Conservation (phyloP, 2,329 filamentous ascomycete species). For the Nemania sp. region DNA sequence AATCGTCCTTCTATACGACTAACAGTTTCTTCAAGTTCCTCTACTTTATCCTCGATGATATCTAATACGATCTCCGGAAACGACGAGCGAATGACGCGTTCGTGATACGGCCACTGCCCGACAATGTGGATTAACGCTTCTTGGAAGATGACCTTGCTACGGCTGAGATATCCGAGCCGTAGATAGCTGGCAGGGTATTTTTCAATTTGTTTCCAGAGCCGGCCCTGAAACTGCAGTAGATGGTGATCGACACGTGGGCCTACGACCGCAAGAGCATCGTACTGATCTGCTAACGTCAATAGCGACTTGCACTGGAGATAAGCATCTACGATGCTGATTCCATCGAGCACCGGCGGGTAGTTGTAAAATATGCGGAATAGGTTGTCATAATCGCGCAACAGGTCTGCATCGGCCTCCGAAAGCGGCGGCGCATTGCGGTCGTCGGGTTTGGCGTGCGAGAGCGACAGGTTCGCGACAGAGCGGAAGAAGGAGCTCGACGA, state of each 20-base stretch:
- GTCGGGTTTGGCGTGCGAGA: constrained; percentile 63
- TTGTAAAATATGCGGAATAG: constrained; percentile 97
- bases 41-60: constrained; percentile 93
- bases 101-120: constrained; percentile 88
- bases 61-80: constrained; percentile 84
- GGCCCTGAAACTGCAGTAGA: constrained; percentile 88
- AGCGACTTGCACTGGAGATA: constrained; percentile 95
- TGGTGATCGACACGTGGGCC: constrained; percentile 94
- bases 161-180: constrained; percentile 86
- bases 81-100: constrained; percentile 78
- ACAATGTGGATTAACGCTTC: constrained; percentile 94
- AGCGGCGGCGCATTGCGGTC: constrained; percentile 57
- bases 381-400: constrained; percentile 93
- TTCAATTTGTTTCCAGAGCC: constrained; percentile 94
- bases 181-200: constrained; percentile 96
- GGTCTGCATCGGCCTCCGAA: constrained; percentile 75
- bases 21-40: constrained; percentile 87
- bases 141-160: constrained; percentile 84
- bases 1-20: constrained; percentile 82
- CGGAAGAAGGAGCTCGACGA: constrained; percentile 77
- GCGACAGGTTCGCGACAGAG: constrained; percentile 82
- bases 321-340: constrained; percentile 88
- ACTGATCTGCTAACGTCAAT: constrained; percentile 90
- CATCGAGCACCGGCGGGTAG: constrained; percentile 83
- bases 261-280: constrained; percentile 88